Conservation (phyloP, 768 basidiomycete species). For the Pilatotrama ljubarskyi region DNA sequence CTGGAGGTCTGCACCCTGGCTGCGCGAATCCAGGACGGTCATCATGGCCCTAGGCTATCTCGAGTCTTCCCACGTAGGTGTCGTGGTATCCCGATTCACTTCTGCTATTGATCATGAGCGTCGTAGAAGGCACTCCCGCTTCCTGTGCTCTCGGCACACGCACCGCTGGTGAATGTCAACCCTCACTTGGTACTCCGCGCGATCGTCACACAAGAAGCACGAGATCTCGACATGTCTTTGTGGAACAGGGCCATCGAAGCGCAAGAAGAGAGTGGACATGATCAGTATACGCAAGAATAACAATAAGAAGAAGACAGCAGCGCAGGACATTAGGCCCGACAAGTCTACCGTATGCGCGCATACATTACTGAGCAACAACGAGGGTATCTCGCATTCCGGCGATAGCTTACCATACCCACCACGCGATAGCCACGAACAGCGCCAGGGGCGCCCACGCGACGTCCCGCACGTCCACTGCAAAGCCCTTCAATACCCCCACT, state of each 20-base stretch:
- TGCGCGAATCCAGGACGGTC: conserved; percentile 49
- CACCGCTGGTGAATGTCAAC: conserved; percentile 35
- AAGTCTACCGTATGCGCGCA: not conserved
- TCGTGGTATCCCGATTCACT: conserved; percentile 12
- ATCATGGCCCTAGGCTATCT: conserved; percentile 61
- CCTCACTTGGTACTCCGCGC: conserved; percentile 53
- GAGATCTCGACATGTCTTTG: conserved; percentile 47
- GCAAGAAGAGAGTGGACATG: not conserved
- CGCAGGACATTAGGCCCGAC: too few relatives aligned
- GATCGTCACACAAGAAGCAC: conserved; percentile 46
- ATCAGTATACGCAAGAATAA: not conserved
- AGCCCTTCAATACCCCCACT: conserved; percentile 32
- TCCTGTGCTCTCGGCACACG: conserved; percentile 14
- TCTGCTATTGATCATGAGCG: conserved; percentile 1
- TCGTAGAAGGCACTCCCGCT: conserved; percentile 9
- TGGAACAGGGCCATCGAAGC: conserved; percentile 43
- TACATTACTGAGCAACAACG: not conserved
- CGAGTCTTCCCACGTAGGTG: conserved; percentile 48
- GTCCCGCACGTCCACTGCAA: conserved; percentile 31
- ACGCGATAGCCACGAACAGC: conserved; percentile 34
- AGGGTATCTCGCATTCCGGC: too few relatives aligned
- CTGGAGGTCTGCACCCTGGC: conserved; percentile 41
- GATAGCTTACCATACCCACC: conserved; percentile 30
- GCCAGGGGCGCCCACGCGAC: conserved; percentile 41
- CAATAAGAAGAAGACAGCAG: not conserved